phyloP scores from a whole-genome alignment of 805 yeast species.

The Schwanniomyces polymorphus region DNA sequence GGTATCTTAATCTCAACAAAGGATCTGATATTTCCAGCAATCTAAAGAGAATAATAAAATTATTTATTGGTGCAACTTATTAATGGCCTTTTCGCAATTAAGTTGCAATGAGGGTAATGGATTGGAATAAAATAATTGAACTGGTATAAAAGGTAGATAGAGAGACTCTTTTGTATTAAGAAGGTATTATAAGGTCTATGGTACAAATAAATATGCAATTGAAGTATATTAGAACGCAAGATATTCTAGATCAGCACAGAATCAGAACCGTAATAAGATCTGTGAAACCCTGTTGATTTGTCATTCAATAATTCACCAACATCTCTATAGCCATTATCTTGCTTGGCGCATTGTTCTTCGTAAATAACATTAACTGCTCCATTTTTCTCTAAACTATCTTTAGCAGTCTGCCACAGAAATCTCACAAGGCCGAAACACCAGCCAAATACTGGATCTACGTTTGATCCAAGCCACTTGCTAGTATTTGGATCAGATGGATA shows the following conservation, averaged over 20 bases:
- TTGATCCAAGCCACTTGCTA: slow-evolving; percentile 63
- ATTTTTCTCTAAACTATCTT: slow-evolving; percentile 60
- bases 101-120: neutral
- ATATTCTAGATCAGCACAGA: slow-evolving; percentile 2
- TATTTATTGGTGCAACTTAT: neutral
- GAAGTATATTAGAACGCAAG: neutral
- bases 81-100: neutral
- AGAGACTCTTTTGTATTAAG: neutral
- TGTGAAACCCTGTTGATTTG: slow-evolving; percentile 1
- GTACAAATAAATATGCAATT: no score
- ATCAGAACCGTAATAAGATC: slow-evolving; percentile 5
- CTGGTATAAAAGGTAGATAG: neutral
- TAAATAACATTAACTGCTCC: slow-evolving; percentile 60
- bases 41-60: neutral
- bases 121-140: neutral
- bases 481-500: slow-evolving; percentile 94
- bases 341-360: slow-evolving; percentile 47
- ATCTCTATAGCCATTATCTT: slow-evolving; percentile 30
- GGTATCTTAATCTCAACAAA: neutral
- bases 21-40: neutral
- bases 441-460: slow-evolving; percentile 76
- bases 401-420: slow-evolving; percentile 93
- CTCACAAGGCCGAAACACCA: slow-evolving; percentile 76
- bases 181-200: no score
- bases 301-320: slow-evolving; percentile 17